Conservation (phyloP, 495 filamentous ascomycete genomes). For the Collariella sp. region DNA sequence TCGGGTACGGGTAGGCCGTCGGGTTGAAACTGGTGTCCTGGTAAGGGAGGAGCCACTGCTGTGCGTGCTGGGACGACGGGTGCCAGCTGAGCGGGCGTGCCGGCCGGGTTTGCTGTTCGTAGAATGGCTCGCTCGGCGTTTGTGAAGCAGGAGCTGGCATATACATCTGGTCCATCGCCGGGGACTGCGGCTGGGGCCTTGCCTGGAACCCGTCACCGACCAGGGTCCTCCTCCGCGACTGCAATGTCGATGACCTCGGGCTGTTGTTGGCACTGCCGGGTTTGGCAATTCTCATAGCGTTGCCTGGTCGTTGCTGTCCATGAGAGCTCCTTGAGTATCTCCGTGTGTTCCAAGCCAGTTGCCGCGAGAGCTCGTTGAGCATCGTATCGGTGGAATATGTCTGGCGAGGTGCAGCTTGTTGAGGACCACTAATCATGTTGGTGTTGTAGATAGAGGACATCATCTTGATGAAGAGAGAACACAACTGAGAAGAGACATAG, state of each 20-base stretch:
- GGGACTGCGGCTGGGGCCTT: constrained; percentile 28
- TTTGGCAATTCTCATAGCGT: constrained; percentile 53
- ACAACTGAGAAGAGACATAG: constrained; percentile 5
- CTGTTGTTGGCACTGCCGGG: constrained; percentile 63
- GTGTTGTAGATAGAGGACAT: constrained; percentile 24
- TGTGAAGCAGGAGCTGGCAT: constrained; percentile 24
- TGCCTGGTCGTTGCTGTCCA: constrained; percentile 34
- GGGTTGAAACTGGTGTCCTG: constrained; percentile 23
- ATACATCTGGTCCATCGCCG: constrained; percentile 26
- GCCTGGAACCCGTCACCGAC: constrained; percentile 40
- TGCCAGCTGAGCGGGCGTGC: constrained; percentile 64
- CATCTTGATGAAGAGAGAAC: constrained; percentile 18
- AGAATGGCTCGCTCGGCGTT: constrained; percentile 23
- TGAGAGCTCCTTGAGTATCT: constrained; percentile 34
- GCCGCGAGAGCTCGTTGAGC: constrained; percentile 32
- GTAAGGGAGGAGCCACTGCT: constrained; percentile 16
- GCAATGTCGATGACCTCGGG: constrained; percentile 44
- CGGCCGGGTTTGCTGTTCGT: constrained; percentile 27
- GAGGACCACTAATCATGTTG: constrained; percentile 20
- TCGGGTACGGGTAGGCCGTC: constrained; percentile 21
- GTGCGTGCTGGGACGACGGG: constrained; percentile 39
- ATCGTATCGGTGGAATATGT: constrained; percentile 26
- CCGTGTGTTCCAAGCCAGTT: constrained; percentile 32
- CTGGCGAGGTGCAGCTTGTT: constrained; percentile 1
- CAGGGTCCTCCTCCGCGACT: constrained; percentile 47